Evolutionary conservation across 306 rosid genomes (phyloP), one percentile per base, ranked within the genome.

Genomic region (Corylus americana): DNA sequence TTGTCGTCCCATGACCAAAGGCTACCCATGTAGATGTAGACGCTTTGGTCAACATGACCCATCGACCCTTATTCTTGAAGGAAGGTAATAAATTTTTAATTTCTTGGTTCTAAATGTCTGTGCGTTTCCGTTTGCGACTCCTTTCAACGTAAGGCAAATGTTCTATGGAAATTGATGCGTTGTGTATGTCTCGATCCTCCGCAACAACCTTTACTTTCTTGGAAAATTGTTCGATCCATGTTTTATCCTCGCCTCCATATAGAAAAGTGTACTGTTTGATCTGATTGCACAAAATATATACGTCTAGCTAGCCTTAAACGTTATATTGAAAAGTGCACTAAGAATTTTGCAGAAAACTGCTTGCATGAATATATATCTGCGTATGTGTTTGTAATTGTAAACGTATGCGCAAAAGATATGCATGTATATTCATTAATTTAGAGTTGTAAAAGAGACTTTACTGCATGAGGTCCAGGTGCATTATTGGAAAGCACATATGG

Each of bases 51-150:
- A 91, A 70, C 31, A 91, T 77, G 2, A 75, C 85, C 91, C 91
- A 91, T 13, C 90, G 90, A 2, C 57, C 71, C 47, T 89, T 91
- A 29, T 84, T 85, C 79, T 91, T 85, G 83, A 87, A 87, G 0
- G 91, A 85, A 22, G 85, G 80, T 66, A 91, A 39, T 47, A 47
- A 6, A 31, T 88, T 84, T 22, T 86, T 84, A 27, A 91, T 80
- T 51, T 91, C 90, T 63, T 82, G 72, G 0, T 87, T 80, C 22
- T 75, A 78, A 0, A 37, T 0, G 11, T 10, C 50, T 11, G 50
- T 7, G 10, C 50, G 10, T 9, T 47, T 35, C 71, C 20, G 10
- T 61, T 44, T 71, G 2, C 29, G 17, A 20, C 75, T 70, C 7
- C 79, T 85, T 49, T 89, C 97, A 1, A 90, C 49, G 1, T 29